A percentile compares a stretch with the other conserved stretches of the same genome.
phyloP scores from a whole-genome alignment of 1,284 basidiomycete genomes.

The Melanopsichium pennsylvanicum region DNA sequence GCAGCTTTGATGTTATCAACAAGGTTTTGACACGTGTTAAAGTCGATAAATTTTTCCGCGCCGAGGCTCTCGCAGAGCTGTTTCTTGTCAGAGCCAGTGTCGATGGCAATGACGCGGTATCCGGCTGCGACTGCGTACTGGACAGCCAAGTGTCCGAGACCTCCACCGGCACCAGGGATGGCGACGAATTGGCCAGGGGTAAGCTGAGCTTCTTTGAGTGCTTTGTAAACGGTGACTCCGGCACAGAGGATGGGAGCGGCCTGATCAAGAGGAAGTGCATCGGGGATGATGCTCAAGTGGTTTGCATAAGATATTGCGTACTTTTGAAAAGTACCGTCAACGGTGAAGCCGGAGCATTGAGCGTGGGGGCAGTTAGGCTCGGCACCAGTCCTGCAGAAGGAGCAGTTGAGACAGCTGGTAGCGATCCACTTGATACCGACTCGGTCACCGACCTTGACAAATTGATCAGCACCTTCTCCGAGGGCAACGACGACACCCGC shows the following conservation, averaged over 20 bases:
- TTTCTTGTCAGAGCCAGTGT: conserved; percentile 79
- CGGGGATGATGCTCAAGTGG: conserved; percentile 71
- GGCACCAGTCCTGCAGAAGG: conserved; percentile 75
- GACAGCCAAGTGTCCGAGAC: conserved; percentile 68
- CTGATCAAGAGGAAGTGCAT: conserved; percentile 71
- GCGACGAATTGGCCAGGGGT: conserved; percentile 81
- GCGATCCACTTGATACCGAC: conserved; percentile 78
- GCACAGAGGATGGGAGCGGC: conserved; percentile 82
- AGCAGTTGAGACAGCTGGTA: conserved; percentile 76
- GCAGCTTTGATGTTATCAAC: conserved; percentile 73
- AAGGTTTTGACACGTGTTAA: conserved; percentile 71
- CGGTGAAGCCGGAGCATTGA: conserved; percentile 69
- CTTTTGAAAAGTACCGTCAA: conserved; percentile 84
- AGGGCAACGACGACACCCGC: conserved; percentile 76
- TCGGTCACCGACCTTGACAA: conserved; percentile 75
- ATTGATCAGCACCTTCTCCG: conserved; percentile 73
- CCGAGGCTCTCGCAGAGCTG: conserved; percentile 76
- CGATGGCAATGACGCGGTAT: conserved; percentile 80
- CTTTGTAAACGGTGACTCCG: conserved; percentile 83
- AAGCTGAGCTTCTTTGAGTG: conserved; percentile 75
- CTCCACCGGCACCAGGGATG: conserved; percentile 78
- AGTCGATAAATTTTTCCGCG: conserved; percentile 82
- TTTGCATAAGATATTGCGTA: conserved; percentile 73
- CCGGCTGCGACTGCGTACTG: conserved; percentile 58
- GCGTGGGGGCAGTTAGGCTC: conserved; percentile 71